Evolutionary conservation across 148 eudicot species (phyloP), one percentile per base, ranked within the genome.

Genomic region (Drosera capensis): DNA sequence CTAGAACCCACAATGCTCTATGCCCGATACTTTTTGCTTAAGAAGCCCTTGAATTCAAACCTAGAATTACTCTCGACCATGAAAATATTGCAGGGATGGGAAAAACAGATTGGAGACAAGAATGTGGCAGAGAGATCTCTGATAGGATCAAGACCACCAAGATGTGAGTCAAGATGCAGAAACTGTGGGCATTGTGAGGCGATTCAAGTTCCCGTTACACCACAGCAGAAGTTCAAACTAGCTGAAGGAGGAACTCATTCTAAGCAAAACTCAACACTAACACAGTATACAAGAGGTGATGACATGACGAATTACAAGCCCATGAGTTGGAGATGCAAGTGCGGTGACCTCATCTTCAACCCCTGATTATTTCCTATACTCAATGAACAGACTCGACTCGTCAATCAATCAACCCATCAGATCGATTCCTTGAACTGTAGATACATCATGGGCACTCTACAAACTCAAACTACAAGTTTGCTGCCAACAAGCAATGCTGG

Each of bases 251-350:
- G n/a, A n/a, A n/a, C n/a, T n/a, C n/a, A n/a, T n/a, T n/a, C n/a
- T n/a, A n/a, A n/a, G n/a, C n/a, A n/a, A n/a, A 13, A 34, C n/a
- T 11, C 14, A 4, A 2, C 38, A 2, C 38, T 2, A 34, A 34
- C 38, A 5, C 14, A 34, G 9, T 28, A 5, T 71, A 1, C 67
- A 69, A 30, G 58, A 36, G 64, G 51, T 19, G 75, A 59, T 16
- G 62, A 57, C 52, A 31, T 44, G 51, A 67, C 79, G 19, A 73
- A 78, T 49, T 78, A 78, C 58, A 78, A 73, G 69, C 80, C 85
- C 48, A 68, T 78, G 72, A 70, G 77, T 43, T 78, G 85, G 85
- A 78, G 73, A 29, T 78, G 85, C 62, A 78, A 78, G 65, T 78
- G 85, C 58, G 85, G 79, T 19, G 45, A 63, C 43, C 59, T 60